Conservation (phyloP, 2,329 filamentous ascomycete genomes). For the Penicillium sp. region DNA sequence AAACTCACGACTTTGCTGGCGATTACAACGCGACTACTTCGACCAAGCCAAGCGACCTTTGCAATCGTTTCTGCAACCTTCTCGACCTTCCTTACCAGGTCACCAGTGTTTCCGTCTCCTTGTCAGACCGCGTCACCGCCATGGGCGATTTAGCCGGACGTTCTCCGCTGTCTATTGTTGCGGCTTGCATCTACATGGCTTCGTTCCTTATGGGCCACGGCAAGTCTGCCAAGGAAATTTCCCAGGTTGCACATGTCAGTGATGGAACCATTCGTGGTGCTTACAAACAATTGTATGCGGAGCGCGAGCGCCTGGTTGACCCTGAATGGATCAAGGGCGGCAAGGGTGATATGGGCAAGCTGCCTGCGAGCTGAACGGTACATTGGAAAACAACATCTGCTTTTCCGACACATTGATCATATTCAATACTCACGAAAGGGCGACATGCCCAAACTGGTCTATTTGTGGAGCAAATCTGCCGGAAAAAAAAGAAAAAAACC, state of each 20-base stretch:
- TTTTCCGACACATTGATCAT: not conserved
- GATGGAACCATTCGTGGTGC: conserved; percentile 96
- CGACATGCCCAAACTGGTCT: not conserved
- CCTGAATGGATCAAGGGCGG: conserved; percentile 72
- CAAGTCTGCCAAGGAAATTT: conserved; percentile 83
- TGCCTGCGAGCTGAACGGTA: conserved; percentile 55
- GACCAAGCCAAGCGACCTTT: conserved; percentile 79
- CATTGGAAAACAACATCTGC: not conserved
- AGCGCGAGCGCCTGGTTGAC: conserved; percentile 71
- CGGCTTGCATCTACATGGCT: conserved; percentile 95
- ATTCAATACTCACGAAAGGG: not conserved
- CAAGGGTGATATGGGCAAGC: conserved; percentile 66
- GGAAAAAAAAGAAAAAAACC: not conserved
- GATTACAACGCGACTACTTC: conserved; percentile 71
- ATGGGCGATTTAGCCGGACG: conserved; percentile 84
- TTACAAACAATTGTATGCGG: conserved; percentile 81
- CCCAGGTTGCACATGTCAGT: conserved; percentile 79
- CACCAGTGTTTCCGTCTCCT: conserved; percentile 74
- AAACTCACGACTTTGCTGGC: conserved; percentile 52
- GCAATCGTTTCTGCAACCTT: conserved; percentile 83
- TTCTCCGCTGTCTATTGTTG: conserved; percentile 89
- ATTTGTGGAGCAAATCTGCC: not conserved
- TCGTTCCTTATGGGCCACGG: conserved; percentile 79
- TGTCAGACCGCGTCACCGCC: conserved; percentile 74
- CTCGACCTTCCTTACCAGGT: conserved; percentile 73